Base-by-base conservation (phyloP, 192 early-diverging fungal genomes). In the Coemansia sp. region DNA sequence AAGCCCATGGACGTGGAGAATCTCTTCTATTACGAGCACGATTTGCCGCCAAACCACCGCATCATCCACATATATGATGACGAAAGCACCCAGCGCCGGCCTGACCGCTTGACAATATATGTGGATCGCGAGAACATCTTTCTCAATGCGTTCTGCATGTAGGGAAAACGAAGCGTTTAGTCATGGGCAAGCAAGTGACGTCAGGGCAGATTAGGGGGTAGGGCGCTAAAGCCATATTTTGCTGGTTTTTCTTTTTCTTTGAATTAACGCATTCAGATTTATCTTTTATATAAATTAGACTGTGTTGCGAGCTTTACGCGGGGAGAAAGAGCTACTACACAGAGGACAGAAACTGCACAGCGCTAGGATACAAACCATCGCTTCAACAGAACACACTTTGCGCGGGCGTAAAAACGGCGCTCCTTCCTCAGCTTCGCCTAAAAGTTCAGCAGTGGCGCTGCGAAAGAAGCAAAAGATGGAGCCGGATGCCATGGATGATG, bases 61-160 rank as follows among this genome's bases (percentile, higher is more conserved):
- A 75, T 75, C 54, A 45, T 75, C 13, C 72, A 68, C 21, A 45
- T 55, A 0, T 75, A 65, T 15, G 65, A 75, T 26, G 39, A 59
- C 19, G 65, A 68, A 36, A 57, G 35, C n/a, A 48, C 57, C 19
- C 65, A 64, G 44, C 18, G 58, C 11, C 48, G 45, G 2, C 72
- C 65, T 6, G 65, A 75, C 50, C 31, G 61, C 1, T 58, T 75
- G 53, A 59, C 61, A 0, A 58, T 75, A 36, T 75, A 68, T 26
- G 72, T 75, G 18, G 65, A 75, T 59, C 65, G 72, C 38, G 72
- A 74, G 48, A 68, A 64, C 53, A 74, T 68, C 21, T 74, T 74
- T 47, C 43, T 68, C 42, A 68, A 46, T 30, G 65, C 65, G 1
- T 74, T 49, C 52, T 74, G 72, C 57, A 53, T 57, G 59, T 67